Evolutionary conservation across 257 asterid species (phyloP).

Genomic region (Solanum dulcamara): DNA sequence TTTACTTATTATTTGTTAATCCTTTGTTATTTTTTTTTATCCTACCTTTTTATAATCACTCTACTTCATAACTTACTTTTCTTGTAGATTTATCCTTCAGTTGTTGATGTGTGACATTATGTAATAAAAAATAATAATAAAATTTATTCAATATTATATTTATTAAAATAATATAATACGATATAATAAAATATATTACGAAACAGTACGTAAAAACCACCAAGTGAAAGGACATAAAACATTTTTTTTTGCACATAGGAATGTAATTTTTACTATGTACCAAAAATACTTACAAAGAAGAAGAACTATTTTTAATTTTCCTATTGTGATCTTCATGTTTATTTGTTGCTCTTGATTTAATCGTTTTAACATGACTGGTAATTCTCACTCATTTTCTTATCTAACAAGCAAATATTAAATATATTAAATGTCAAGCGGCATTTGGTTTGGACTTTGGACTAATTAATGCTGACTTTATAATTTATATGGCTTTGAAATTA

Average conservation of each 20-base stretch:
- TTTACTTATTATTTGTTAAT: too few relatives aligned
- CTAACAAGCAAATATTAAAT: background rate
- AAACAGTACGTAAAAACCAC: background rate
- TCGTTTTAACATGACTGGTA: background rate
- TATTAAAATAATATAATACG: background rate
- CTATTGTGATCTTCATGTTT: background rate
- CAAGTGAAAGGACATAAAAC: background rate
- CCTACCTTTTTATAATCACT: background rate
- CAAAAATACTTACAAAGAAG: background rate
- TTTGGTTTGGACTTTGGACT: background rate
- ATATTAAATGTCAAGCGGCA: background rate
- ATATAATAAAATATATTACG: background rate
- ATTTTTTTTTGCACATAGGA: background rate
- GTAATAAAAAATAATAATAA: too few relatives aligned
- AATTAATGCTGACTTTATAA: background rate
- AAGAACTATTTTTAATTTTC: background rate
- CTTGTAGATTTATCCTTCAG: background rate
- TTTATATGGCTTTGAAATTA: background rate
- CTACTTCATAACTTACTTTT: background rate
- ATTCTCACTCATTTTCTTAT: background rate
- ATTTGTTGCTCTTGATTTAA: background rate
- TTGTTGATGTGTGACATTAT: too few relatives aligned
- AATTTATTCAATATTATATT: too few relatives aligned
- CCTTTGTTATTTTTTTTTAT: too few relatives aligned
- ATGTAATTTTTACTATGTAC: background rate